Percentiles rank a stretch among this genome's conserved stretches.
These are phyloP conservation scores for Pseudogymnoascus sp. DNA, from an alignment of 2,329 filamentous ascomycete species.

Conservation along the genomic window DNA sequence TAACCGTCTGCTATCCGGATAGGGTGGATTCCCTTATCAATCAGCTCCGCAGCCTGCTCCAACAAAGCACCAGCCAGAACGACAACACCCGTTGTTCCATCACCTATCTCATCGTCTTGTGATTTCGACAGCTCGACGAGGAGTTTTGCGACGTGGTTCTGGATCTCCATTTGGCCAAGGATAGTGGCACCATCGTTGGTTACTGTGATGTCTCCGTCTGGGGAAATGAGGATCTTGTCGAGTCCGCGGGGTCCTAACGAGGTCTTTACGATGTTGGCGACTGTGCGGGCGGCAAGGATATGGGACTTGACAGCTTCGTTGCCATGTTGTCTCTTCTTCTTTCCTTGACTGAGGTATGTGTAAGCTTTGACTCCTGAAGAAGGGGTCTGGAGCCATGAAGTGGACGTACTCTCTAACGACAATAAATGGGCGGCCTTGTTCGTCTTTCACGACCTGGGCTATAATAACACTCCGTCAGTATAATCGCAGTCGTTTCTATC, in stretches of 20 bases:
- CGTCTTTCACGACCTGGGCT: slow-evolving; percentile 85
- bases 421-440: slow-evolving; percentile 94
- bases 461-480: slow-evolving; percentile 14
- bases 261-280: slow-evolving; percentile 94
- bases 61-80: slow-evolving; percentile 90
- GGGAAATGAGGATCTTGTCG: slow-evolving; percentile 98
- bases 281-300: slow-evolving; percentile 91
- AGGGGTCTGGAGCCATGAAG: slow-evolving; percentile 16
- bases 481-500: slow-evolving; percentile 11
- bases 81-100: slow-evolving; percentile 95
- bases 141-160: slow-evolving; percentile 95
- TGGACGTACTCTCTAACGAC: slow-evolving; percentile 85
- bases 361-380: slow-evolving; percentile 12
- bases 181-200: slow-evolving; percentile 99
- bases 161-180: slow-evolving; percentile 96
- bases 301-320: slow-evolving; percentile 97
- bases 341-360: slow-evolving; percentile 65
- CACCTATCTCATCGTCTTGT: slow-evolving; percentile 97
- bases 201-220: slow-evolving; percentile 97
- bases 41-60: slow-evolving; percentile 93
- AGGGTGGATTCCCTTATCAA: slow-evolving; percentile 99
- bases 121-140: slow-evolving; percentile 96
- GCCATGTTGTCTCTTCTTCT: slow-evolving; percentile 93
- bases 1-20: slow-evolving; percentile 98
- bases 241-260: slow-evolving; percentile 92